Conservation (phyloP, 2,329 filamentous ascomycete species). For the Calonectria leucothoes region DNA sequence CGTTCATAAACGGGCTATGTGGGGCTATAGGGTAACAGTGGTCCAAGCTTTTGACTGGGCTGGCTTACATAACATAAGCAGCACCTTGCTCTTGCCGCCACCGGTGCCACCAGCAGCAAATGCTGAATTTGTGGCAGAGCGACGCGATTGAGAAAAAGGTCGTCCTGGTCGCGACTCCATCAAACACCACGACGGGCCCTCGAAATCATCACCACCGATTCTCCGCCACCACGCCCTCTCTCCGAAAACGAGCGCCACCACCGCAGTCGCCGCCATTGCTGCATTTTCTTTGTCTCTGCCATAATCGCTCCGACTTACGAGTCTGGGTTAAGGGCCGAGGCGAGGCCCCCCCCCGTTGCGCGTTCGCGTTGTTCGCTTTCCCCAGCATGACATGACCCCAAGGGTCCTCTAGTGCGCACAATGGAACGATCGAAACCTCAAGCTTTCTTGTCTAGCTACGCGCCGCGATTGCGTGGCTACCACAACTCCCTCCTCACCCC, state of each 20-base stretch:
- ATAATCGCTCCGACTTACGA: slow-evolving; percentile 3
- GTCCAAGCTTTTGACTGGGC: not conserved
- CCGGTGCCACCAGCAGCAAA: slow-evolving; percentile 26
- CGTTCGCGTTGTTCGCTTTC: slow-evolving; percentile 36
- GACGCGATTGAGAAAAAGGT: slow-evolving; percentile 48
- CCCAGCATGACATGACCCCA: slow-evolving; percentile 47
- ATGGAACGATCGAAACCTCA: slow-evolving; percentile 75
- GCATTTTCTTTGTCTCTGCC: slow-evolving; percentile 9
- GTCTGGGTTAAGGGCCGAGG: slow-evolving; percentile 23
- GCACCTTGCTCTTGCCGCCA: slow-evolving; percentile 5
- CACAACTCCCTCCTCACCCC: slow-evolving; percentile 92
- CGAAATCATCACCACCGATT: slow-evolving; percentile 36
- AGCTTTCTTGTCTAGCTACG: slow-evolving; percentile 91
- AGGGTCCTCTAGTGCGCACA: slow-evolving; percentile 37
- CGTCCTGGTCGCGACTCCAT: slow-evolving; percentile 43
- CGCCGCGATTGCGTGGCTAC: slow-evolving; percentile 89
- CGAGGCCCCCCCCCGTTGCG: slow-evolving; percentile 32
- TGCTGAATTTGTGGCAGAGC: slow-evolving; percentile 39
- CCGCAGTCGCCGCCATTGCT: slow-evolving; percentile 3
- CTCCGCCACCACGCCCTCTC: slow-evolving; percentile 24
- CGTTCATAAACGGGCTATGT: not conserved
- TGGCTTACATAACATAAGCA: slow-evolving; percentile 35
- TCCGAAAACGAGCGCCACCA: not conserved
- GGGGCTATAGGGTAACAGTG: slow-evolving; percentile 29
- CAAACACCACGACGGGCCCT: slow-evolving; percentile 33